Evolutionary conservation across 108 stramenopile genomes (phyloP).

Genomic region (Schizochytrium sp.): DNA sequence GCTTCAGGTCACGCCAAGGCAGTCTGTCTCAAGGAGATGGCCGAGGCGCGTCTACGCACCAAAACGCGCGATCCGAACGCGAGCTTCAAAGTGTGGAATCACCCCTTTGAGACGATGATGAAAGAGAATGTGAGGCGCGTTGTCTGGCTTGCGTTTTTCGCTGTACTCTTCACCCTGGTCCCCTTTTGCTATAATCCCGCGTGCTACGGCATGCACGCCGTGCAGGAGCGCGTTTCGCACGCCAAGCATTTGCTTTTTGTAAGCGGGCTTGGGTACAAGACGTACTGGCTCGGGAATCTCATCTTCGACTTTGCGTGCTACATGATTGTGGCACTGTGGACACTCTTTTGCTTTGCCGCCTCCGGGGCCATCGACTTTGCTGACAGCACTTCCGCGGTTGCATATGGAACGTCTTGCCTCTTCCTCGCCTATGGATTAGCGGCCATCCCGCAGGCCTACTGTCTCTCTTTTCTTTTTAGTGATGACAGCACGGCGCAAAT

Average conservation of each 20-base stretch:
- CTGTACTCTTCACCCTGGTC: constrained; percentile 5
- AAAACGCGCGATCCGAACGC: background rate
- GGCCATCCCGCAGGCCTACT: constrained; percentile 79
- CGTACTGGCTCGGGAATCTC: background rate
- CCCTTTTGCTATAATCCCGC: constrained; percentile 10
- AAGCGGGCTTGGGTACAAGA: background rate
- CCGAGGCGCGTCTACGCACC: background rate
- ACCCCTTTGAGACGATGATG: background rate
- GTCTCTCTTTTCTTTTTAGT: constrained; percentile 70
- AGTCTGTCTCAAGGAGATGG: background rate
- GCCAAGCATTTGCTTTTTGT: background rate
- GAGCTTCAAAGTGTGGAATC: background rate
- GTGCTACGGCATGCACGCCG: constrained; percentile 11
- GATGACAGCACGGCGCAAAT: constrained; percentile 70
- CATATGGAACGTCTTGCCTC: constrained; percentile 32
- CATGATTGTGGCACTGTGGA: background rate
- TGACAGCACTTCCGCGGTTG: background rate
- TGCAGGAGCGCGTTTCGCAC: background rate
- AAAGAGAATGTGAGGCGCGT: background rate
- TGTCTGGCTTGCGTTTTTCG: background rate
- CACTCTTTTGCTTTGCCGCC: background rate
- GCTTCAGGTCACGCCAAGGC: background rate
- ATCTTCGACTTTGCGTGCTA: background rate
- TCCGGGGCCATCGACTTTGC: background rate
- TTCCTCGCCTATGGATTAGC: constrained; percentile 83